Conservation (phyloP, 257 asterid species). For the Ballota nigra region DNA sequence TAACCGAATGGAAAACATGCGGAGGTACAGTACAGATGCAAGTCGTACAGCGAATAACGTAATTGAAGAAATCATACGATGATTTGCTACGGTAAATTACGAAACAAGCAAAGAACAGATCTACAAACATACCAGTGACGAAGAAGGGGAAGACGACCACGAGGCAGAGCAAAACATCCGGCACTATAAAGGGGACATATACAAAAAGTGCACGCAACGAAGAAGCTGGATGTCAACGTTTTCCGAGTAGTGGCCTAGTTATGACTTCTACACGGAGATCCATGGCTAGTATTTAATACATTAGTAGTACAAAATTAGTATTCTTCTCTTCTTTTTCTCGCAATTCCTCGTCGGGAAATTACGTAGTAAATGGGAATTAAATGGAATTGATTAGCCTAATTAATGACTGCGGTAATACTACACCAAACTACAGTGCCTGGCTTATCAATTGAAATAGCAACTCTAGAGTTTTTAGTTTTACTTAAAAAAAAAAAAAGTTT, state of each 20-base stretch:
- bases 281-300: neutral
- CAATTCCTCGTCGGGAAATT: neutral
- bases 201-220: neutral
- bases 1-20: constrained; percentile 14
- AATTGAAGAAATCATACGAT: neutral
- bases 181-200: neutral
- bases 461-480: no score
- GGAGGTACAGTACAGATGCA: neutral
- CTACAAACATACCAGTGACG: constrained; percentile 33
- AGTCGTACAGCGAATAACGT: neutral
- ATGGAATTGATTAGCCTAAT: no score
- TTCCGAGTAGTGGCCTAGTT: constrained; percentile 8
- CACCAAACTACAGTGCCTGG: no score
- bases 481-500: no score
- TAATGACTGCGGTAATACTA: no score
- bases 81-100: neutral
- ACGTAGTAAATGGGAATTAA: neutral
- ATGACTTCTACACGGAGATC: constrained; percentile 18
- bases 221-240: constrained; percentile 27
- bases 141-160: constrained; percentile 1
- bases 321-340: neutral
- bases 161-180: constrained; percentile 4
- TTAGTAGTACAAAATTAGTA: no score
- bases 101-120: constrained; percentile 31
- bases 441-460: no score